phyloP scores from a whole-genome alignment of 148 eudicot genomes.

The Fagopyrum homotropicum region DNA sequence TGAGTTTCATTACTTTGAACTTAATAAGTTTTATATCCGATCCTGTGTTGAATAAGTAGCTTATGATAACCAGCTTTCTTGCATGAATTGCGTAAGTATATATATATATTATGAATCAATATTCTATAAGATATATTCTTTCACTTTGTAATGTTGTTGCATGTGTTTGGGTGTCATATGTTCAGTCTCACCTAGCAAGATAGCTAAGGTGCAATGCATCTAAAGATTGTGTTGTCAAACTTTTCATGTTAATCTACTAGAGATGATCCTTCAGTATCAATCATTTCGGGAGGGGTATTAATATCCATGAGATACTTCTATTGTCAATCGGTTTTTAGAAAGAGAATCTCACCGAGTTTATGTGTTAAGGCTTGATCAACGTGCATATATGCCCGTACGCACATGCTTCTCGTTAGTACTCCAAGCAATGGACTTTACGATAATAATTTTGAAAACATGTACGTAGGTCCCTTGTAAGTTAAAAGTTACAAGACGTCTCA shows the following conservation, averaged over 20 bases:
- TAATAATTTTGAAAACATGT: not conserved
- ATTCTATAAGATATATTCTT: not conserved
- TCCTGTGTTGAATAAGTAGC: not conserved
- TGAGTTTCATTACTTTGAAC: not conserved
- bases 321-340: too few relatives aligned
- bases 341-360: too few relatives aligned
- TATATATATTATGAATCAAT: not conserved
- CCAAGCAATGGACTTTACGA: too few relatives aligned
- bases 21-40: not conserved
- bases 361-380: too few relatives aligned
- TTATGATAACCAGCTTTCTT: constrained; percentile 6
- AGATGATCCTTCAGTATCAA: not conserved
- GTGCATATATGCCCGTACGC: too few relatives aligned
- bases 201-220: not conserved
- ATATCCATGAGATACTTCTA: too few relatives aligned
- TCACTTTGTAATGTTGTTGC: not conserved
- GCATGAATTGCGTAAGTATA: not conserved
- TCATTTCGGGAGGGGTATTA: not conserved
- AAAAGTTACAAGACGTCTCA: not conserved
- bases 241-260: not conserved
- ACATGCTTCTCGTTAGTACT: too few relatives aligned
- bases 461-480: not conserved
- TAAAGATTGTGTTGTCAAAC: not conserved
- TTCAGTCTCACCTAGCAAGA: not conserved
- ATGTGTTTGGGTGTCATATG: not conserved